These are phyloP conservation scores for Eucalyptus albens DNA, from an alignment of 345 rosid genomes.

Conservation along the genomic window DNA sequence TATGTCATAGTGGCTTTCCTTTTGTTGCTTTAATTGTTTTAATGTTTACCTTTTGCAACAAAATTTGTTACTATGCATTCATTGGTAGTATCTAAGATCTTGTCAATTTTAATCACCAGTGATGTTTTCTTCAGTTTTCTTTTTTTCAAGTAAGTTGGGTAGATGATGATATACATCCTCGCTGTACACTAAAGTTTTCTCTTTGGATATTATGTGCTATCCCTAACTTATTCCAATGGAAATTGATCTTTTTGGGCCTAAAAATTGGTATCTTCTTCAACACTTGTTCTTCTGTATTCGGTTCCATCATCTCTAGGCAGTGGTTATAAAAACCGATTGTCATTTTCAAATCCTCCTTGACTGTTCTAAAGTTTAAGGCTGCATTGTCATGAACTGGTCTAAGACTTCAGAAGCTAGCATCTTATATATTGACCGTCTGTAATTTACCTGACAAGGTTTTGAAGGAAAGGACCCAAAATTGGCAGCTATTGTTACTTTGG, in stretches of 20 bases:
- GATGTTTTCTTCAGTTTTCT: not conserved
- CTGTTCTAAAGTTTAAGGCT: not conserved
- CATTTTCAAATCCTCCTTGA: not conserved
- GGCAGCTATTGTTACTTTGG: slow-evolving; percentile 74
- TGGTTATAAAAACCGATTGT: not conserved
- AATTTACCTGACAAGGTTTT: slow-evolving; percentile 33
- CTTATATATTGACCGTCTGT: not conserved
- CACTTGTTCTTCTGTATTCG: not conserved
- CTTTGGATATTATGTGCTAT: not conserved
- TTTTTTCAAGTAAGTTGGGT: not conserved
- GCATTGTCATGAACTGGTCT: not conserved
- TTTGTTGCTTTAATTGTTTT: not conserved
- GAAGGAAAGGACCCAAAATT: slow-evolving; percentile 62
- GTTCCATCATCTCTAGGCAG: not conserved
- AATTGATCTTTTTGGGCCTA: not conserved
- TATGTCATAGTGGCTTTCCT: not conserved
- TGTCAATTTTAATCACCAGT: not conserved
- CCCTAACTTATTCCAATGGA: not conserved
- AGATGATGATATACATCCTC: not conserved
- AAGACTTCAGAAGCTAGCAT: not conserved
- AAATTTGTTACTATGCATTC: not conserved
- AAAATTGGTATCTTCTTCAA: not conserved
- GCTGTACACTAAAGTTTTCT: not conserved
- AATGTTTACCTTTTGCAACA: not conserved
- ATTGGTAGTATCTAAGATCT: not conserved